A percentile compares a stretch with the other conserved stretches of the same genome.
Conservation (phyloP, 1,284 basidiomycete species). For the Mycena citricolor region DNA sequence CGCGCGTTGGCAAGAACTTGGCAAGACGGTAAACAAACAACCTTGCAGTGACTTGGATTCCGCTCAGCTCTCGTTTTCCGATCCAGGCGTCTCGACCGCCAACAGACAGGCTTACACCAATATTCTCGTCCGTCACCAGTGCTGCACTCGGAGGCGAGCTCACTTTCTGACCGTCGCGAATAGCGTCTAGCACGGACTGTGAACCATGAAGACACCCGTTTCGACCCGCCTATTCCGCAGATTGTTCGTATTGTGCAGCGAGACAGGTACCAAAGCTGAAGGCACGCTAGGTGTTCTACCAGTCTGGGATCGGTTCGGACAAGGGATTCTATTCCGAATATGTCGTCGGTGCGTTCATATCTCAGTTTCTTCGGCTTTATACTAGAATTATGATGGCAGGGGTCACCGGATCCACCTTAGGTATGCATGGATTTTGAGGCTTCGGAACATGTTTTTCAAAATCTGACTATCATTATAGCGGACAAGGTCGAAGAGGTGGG, state of each 20-base stretch:
- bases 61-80: constrained; percentile 23
- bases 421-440: constrained; percentile 34
- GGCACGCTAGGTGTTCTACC: constrained; percentile 47
- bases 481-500: constrained; percentile 63
- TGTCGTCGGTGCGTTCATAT: constrained; percentile 41
- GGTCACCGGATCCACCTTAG: constrained; percentile 56
- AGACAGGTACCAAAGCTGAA: not conserved
- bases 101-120: constrained; percentile 62
- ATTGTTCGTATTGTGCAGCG: no score
- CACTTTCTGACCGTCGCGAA: no score
- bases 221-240: constrained; percentile 51
- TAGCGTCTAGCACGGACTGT: constrained; percentile 54
- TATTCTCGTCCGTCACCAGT: constrained; percentile 43
- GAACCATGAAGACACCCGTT: constrained; percentile 54
- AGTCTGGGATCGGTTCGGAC: constrained; percentile 66
- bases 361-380: no score
- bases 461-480: constrained; percentile 34
- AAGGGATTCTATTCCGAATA: constrained; percentile 56
- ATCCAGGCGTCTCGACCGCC: constrained; percentile 37
- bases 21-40: constrained; percentile 39
- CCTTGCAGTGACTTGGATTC: not conserved
- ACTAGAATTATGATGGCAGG: constrained; percentile 1
- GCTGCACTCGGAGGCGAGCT: not conserved
- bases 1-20: constrained; percentile 37
- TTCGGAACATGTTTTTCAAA: not conserved